phyloP scores from a whole-genome alignment of 2,329 filamentous ascomycete species.

The Stromatinia cepivora region DNA sequence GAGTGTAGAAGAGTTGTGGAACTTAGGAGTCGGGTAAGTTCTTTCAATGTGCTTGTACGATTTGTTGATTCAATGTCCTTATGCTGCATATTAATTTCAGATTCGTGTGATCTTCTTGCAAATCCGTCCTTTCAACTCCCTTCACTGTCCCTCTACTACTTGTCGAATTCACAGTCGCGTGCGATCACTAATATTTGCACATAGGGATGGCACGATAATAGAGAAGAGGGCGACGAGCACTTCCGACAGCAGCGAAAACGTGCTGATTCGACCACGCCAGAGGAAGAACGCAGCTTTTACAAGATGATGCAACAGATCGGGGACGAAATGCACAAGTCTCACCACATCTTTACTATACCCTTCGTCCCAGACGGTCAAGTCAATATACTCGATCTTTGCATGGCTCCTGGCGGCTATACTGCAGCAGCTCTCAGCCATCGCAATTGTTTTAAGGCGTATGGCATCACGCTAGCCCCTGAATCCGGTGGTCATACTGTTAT shows the following conservation, averaged over 20 bases:
- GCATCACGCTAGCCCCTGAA: constrained; percentile 30
- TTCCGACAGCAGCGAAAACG: constrained; percentile 46
- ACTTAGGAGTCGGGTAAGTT: constrained; percentile 29
- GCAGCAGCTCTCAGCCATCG: constrained; percentile 19
- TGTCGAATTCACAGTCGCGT: neutral
- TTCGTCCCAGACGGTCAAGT: constrained; percentile 3
- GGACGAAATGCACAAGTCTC: constrained; percentile 44
- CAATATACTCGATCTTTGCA: constrained; percentile 37
- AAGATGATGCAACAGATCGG: constrained; percentile 48
- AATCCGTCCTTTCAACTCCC: no score
- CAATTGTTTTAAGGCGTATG: constrained; percentile 23
- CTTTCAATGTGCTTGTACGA: neutral
- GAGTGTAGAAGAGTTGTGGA: constrained; percentile 30
- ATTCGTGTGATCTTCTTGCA: neutral
- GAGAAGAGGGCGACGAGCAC: constrained; percentile 45
- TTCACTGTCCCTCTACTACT: neutral
- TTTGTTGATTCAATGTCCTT: neutral
- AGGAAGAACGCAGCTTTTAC: constrained; percentile 42
- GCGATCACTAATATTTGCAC: neutral
- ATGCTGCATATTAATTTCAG: neutral
- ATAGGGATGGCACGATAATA: constrained; percentile 48
- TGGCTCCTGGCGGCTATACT: constrained; percentile 32
- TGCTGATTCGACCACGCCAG: constrained; percentile 42
- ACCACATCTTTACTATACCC: constrained; percentile 22
- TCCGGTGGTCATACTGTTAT: constrained; percentile 34